phyloP scores from a whole-genome alignment of 2,329 filamentous ascomycete genomes.

The Boeremia exigua region DNA sequence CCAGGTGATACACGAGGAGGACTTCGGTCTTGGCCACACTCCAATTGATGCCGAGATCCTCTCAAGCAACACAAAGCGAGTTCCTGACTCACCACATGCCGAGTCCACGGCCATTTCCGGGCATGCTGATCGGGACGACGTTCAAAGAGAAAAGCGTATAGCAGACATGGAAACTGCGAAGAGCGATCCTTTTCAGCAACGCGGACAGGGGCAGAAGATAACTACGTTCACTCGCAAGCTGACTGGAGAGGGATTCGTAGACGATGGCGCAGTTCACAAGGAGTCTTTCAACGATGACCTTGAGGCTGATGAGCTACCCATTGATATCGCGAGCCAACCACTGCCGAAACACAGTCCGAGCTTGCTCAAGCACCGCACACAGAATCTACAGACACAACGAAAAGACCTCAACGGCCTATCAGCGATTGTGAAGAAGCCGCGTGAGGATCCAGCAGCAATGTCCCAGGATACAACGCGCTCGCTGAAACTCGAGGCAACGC shows the following conservation, averaged over 20 bases:
- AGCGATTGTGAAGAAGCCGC: not conserved
- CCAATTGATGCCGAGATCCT: conserved; percentile 30
- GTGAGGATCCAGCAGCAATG: not conserved
- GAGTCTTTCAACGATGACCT: not conserved
- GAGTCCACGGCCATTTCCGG: conserved; percentile 50
- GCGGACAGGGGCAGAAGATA: conserved; percentile 12
- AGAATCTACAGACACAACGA: not conserved
- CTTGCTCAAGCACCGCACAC: conserved; percentile 1
- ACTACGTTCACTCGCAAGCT: conserved; percentile 37
- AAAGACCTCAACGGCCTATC: not conserved
- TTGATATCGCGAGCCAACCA: not conserved
- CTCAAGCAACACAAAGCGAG: conserved; percentile 52
- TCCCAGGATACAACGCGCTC: not conserved
- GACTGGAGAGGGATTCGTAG: conserved; percentile 23
- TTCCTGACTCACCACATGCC: conserved; percentile 50
- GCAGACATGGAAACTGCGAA: conserved; percentile 36
- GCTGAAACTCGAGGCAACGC: not conserved
- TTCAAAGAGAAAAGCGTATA: conserved; percentile 38
- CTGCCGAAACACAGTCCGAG: conserved; percentile 8
- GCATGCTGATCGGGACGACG: conserved; percentile 35
- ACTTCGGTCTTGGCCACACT: conserved; percentile 8
- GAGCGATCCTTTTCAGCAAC: conserved; percentile 37
- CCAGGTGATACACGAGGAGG: conserved; percentile 2
- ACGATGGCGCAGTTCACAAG: not conserved
- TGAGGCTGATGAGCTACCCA: not conserved